Evolutionary conservation across 257 asterid species (phyloP), one percentile per base, ranked within the genome.

Genomic region (Primulina huaijiensis): DNA sequence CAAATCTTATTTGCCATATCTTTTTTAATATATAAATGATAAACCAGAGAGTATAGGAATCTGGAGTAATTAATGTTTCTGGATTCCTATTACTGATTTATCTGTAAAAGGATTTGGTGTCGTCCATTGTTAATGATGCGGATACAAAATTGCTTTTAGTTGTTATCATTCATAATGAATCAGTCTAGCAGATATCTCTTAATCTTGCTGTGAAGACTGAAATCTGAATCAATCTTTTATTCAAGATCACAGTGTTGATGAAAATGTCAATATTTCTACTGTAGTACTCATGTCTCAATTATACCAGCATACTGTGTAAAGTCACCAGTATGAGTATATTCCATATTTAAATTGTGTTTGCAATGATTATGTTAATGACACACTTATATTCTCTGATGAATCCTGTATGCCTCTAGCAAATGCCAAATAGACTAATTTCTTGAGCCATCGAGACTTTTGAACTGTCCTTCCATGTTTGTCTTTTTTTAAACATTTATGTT

Each of bases 81-180:
- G 14, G 75, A 65, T 11, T 52, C 46, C 75, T 60, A 64, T 27
- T 71, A 25, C 68, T 72, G 69, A 40, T 66, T 14, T n/a, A 43
- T 53, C 76, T 68, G 43, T 50, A 14, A 62, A 57, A 34, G 33
- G 65, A 23, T 52, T 68, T 27, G 30, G 20, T 55, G 43, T 21
- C 25, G 33, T 67, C 31, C 40, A 38, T 55, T 69, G 21, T 35
- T 67, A 62, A 17, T 19, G 72, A 59, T 67, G 74, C 71, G 23
- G 61, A 55, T 38, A n/a, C 46, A 11, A 21, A 30, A 71, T 58
- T 35, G 56, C 56, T 55, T 27, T 64, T 25, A n/a, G 34, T 37
- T 75, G 55, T 62, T 71, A 66, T 67, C 1, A 37, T 8, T 35
- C 29, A 65, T 60, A 21, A 31, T 55, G 11, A 35, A 33, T 30